Evolutionary conservation across 441 rosid species (phyloP).

Genomic region (Populus tomentosa): DNA sequence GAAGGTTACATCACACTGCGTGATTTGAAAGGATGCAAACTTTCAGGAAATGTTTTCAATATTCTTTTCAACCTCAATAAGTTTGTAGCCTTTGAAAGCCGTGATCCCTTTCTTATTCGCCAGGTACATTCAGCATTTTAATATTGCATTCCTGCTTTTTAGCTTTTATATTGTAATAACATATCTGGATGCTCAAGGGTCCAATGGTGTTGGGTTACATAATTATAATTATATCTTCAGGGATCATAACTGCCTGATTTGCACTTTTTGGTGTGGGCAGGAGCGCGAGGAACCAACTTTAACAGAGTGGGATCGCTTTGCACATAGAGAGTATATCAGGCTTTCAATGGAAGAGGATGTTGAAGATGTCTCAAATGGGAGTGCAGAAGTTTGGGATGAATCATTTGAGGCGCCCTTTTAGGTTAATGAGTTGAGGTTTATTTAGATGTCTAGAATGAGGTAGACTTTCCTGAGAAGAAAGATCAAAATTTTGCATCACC

Average conservation of each 20-base stretch:
- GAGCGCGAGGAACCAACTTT: constrained; percentile 90
- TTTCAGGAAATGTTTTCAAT: constrained; percentile 89
- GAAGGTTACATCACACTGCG: constrained; percentile 56
- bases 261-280: constrained; percentile 37
- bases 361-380: constrained; percentile 91
- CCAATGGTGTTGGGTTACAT: background rate
- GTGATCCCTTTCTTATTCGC: constrained; percentile 93
- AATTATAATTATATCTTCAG: constrained; percentile 1
- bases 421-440: constrained; percentile 30
- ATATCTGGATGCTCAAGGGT: background rate
- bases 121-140: constrained; percentile 46
- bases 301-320: constrained; percentile 98
- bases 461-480: background rate
- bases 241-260: background rate
- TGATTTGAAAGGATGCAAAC: constrained; percentile 76
- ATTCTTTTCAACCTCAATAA: constrained; percentile 94
- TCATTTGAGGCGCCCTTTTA: constrained; percentile 87
- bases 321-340: constrained; percentile 94
- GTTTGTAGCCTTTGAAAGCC: constrained; percentile 91
- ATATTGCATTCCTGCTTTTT: background rate
- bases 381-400: constrained; percentile 96
- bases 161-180: background rate
- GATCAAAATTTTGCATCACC: background rate
- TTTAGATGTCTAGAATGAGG: background rate
- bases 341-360: constrained; percentile 99